These are phyloP conservation scores for Xylaria bambusicola DNA, from an alignment of 495 filamentous ascomycete genomes.

Conservation along the genomic window DNA sequence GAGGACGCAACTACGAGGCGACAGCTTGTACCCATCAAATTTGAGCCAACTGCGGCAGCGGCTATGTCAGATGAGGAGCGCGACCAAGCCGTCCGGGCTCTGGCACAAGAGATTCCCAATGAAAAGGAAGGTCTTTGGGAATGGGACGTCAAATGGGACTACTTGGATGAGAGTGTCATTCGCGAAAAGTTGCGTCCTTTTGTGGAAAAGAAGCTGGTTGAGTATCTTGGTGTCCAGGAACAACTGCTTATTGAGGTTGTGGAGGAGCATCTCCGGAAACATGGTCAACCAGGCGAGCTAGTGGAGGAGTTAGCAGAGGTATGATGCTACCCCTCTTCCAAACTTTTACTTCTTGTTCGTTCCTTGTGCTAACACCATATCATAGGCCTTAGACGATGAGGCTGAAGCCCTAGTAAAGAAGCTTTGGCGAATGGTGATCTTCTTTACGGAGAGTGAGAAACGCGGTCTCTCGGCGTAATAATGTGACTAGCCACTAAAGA, in stretches of 20 bases:
- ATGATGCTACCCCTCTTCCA: conserved; percentile 38
- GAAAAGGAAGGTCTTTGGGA: conserved; percentile 86
- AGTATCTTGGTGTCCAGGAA: conserved; percentile 94
- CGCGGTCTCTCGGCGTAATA: conserved; percentile 72
- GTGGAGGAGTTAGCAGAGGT: conserved; percentile 84
- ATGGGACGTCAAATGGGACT: conserved; percentile 93
- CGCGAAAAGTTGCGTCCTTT: conserved; percentile 89
- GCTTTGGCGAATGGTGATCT: conserved; percentile 97
- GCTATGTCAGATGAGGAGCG: conserved; percentile 83
- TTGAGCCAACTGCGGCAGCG: conserved; percentile 71
- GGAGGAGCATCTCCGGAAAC: conserved; percentile 79
- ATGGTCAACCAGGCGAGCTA: conserved; percentile 73
- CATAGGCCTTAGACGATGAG: conserved; percentile 88
- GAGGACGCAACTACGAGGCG: conserved; percentile 72
- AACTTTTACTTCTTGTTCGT: conserved; percentile 10
- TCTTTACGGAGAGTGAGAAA: conserved; percentile 96
- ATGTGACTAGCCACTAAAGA: background rate
- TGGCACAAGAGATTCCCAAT: conserved; percentile 87
- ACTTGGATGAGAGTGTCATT: conserved; percentile 81
- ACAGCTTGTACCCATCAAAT: conserved; percentile 88
- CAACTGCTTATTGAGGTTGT: conserved; percentile 93
- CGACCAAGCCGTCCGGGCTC: conserved; percentile 70
- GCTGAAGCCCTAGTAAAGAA: conserved; percentile 93
- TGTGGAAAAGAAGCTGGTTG: conserved; percentile 97
- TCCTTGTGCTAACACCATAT: conserved; percentile 17